Base-by-base conservation (phyloP, 176 grass and related monocot genomes). In the Zoysia japonica region DNA sequence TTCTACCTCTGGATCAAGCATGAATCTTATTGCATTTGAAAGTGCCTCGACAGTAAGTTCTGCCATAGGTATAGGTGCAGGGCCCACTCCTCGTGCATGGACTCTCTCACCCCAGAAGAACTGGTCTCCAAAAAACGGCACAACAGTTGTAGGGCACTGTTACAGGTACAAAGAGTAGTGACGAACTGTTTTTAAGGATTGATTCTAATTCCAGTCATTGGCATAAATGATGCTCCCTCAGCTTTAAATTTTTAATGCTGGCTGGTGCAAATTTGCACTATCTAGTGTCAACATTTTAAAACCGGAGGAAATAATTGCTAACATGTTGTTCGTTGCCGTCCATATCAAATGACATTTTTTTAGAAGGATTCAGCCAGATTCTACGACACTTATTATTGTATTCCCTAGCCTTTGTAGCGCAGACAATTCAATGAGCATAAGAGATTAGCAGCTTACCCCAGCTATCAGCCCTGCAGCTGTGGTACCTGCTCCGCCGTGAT, bases 401-500 rank as follows among this genome's bases (percentile, higher is more conserved):
- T 77, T 70, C 66, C 39, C 70, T 61, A 37, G 40, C 36, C n/a
- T 70, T 14, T 38, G 16, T 54, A 66, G 12, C 17, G 2, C 16
- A 12, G 11, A 49, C 9, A 13, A 51, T 79, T 68, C 41, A 79
- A 35, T 76, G 17, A 19, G 65, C 67, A 11, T 28, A 67, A 86
- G 42, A 77, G 36, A 73, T 54, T 82, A 87, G 56, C 65, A 71
- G 19, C 78, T 94, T 92, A 98, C 96, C 88, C 92, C 96, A 77
- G 92, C 90, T 93, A 93, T 87, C 74, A 98, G 75, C 47, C 92
- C 96, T 73, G 92, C 81, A 40, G 96, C 96, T 49, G 96, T 98
- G 39, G 96, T 98, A 54, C 96, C 96, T 79, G 96, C 96, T 68
- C 96, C 96, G 66, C 96, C 96, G 87, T 98, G 96, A 87, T 98